These are phyloP conservation scores for Chlamydomonas asymmetrica DNA, from an alignment of 139 green algal genomes.

Conservation along the genomic window DNA sequence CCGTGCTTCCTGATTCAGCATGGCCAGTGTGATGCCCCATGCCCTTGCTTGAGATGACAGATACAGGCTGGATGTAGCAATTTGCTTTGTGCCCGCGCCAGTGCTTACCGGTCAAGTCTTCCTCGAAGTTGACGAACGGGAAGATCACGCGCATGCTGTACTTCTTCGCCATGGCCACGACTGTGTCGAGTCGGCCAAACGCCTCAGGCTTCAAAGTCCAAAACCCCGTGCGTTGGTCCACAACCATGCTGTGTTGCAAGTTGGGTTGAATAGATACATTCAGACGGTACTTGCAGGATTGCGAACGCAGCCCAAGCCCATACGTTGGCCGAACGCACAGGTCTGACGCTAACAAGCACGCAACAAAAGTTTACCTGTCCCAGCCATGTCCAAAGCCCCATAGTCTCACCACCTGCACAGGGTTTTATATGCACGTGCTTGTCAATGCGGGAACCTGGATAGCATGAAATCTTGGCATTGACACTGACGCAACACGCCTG, in stretches of 20 bases:
- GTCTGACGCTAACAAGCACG: background rate
- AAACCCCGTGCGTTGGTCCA: background rate
- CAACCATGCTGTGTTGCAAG: background rate
- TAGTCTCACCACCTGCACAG: background rate
- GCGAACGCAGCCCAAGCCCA: background rate
- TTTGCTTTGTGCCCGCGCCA: no score
- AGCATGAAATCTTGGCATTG: background rate
- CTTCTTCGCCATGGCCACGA: conserved; percentile 4
- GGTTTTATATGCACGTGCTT: background rate
- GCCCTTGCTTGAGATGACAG: no score
- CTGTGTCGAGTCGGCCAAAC: background rate
- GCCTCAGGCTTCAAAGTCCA: background rate
- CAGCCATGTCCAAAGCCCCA: conserved; percentile 15
- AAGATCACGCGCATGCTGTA: background rate
- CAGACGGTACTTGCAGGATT: background rate
- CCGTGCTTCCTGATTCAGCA: no score
- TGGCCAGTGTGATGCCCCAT: no score
- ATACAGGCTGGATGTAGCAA: no score
- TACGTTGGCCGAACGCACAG: background rate
- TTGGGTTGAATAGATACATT: background rate
- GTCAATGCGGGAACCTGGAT: background rate
- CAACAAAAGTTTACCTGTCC: background rate
- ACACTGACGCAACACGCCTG: background rate
- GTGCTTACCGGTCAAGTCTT: conserved; percentile 1
- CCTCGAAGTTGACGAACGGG: conserved; percentile 16